Conservation (phyloP, 306 rosid genomes). For the Astragalus glycyphyllos region DNA sequence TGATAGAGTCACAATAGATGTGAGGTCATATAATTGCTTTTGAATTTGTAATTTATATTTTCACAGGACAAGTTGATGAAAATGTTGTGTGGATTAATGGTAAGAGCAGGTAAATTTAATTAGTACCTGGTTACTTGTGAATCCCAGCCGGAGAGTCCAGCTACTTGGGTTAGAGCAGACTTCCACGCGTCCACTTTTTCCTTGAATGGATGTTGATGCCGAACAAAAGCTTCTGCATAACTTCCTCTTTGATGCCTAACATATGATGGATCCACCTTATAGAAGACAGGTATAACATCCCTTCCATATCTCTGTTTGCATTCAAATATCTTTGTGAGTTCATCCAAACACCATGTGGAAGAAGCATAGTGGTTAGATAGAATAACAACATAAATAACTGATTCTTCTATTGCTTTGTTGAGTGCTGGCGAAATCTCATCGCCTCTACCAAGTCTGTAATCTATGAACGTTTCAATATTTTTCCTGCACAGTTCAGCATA, state of each 20-base stretch:
- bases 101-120: too few species aligned
- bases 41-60: too few species aligned
- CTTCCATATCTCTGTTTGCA: slow-evolving; percentile 16
- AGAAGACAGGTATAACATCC: slow-evolving; percentile 37
- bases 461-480: background rate
- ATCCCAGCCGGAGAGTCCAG: background rate
- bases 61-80: too few species aligned
- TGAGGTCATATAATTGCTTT: too few species aligned
- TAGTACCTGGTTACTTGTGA: background rate
- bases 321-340: slow-evolving; percentile 21
- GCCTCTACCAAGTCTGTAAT: background rate
- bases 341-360: slow-evolving; percentile 44
- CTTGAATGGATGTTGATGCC: background rate
- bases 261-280: slow-evolving; percentile 32
- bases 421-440: background rate
- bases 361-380: slow-evolving; percentile 34
- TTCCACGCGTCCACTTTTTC: slow-evolving; percentile 10
- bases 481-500: background rate
- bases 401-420: slow-evolving; percentile 1
- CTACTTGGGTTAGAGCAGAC: slow-evolving; percentile 11
- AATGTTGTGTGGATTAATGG: background rate
- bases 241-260: background rate
- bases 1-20: background rate
- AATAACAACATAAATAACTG: slow-evolving; percentile 6
- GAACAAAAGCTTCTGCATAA: slow-evolving; percentile 5